Evolutionary conservation across 2,329 filamentous ascomycete genomes (phyloP), one percentile per base, ranked within the genome.

Genomic region (Neofusicoccum kwambonambiense): DNA sequence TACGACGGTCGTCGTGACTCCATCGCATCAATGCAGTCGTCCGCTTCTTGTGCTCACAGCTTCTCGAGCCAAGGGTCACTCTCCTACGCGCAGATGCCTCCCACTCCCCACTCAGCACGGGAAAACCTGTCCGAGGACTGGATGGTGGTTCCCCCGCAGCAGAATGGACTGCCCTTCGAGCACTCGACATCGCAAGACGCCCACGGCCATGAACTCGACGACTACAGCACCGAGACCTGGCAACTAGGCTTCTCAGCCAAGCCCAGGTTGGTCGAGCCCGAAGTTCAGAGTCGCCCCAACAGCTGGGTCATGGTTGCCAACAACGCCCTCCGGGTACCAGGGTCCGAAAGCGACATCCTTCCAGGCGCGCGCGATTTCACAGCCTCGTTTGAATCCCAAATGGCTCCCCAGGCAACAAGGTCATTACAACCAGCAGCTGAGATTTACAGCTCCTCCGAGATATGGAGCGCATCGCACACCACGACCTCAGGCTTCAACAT

Each of bases 1-100:
- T 75, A 71, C 67, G 74, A 76, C 19, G 70, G 69, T 50, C 70
- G 74, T 41, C 68, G 74, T 62, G 71, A 73, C 62, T 74, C 71
- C 1, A 68, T 71, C 11, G 71, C 70, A 3, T 76, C 74, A 3
- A 69, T 70, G 13, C 69, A 74, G 34, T 74, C 73, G 15, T 67
- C 73, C 17, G 41, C 47, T 37, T 67, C 67, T 4, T 70, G 68
- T 37, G 67, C 66, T 7, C 65, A 68, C 19, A 69, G 68, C 56
- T 69, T 65, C 35, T 51, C 61, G n/a, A 65, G 63, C 63, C 52
- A 60, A 37, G 41, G 37, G 45, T 67, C 66, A 1, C 60, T 57
- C 31, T 66, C 52, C 35, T 54, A 63, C 11, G 47, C 41, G 3
- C 57, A 66, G 13, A 65, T 71, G 47, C 73, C 74, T 11, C 69